Evolutionary conservation across 176 grass and related monocot genomes (phyloP), one percentile per base, ranked within the genome.

Genomic region (Carex cristatella): DNA sequence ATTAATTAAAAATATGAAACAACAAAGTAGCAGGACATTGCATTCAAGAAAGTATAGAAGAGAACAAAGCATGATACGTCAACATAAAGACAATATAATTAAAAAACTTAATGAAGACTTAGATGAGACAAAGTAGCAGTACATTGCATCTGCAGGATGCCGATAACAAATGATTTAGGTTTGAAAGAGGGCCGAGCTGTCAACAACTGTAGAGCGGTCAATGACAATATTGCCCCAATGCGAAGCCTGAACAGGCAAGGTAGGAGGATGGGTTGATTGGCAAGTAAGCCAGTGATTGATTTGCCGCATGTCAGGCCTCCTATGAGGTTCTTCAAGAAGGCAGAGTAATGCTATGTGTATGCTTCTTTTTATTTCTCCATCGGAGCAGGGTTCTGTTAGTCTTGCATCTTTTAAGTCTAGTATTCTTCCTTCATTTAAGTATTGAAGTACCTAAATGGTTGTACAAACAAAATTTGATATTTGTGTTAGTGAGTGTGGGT

Each of bases 321-420:
- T 4, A 3, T 51, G 37, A 48, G 80, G 61, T 16, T 63, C 80
- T 64, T 82, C 61, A 1, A 65, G 57, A 48, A 82, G 62, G 61
- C 80, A 82, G 7, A 82, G 37, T 46, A 82, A 31, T 82, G 80
- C 80, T 10, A 82, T 82, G 58, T 82, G 40, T 82, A 64, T 66
- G 35, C 37, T 53, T 65, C 80, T 49, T 82, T 66, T 82, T 66
- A 66, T 65, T 82, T 82, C 80, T 64, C 15, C 80, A 13, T 64
- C 6, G 0, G 60, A 48, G 4, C 10, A 60, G 23, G 60, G 37
- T 28, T 65, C 59, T 16, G 3, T 53, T 82, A 82, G 37, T 53
- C 80, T 82, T 28, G 0, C 18, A 66, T 65, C 80, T 7, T 0
- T 64, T 66, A 66, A 2, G 13, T 82, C 79, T 49, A 65, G 31